Base-by-base conservation (phyloP, 2,329 filamentous ascomycete species). In the Paraphaeosphaeria minitans region DNA sequence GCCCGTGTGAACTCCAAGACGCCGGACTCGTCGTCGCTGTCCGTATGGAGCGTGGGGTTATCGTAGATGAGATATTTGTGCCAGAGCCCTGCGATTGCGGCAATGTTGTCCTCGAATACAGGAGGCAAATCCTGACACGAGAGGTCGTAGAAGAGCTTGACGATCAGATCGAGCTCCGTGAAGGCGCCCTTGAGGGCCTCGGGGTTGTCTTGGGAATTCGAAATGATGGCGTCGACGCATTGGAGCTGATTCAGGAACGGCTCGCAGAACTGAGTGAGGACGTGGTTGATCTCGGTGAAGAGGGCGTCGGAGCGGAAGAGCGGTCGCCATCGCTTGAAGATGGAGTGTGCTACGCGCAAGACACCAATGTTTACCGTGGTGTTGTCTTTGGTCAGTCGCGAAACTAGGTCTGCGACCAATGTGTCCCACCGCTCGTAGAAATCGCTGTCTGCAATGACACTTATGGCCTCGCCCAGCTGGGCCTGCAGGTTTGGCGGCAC, bases 401-500 rank as follows among this genome's bases (percentile, higher is more conserved):
- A 91, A 66, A 97, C 93, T 59, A 99, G 88, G 77, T 99, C 93
- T 81, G 91, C 87, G 54, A 96, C 93, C 60, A 99, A 84, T n/a
- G 93, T 97, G 73, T 98, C 91, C 95, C 95, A 99, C 71, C 90
- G 85, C 77, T 90, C 84, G 89, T 91, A 99, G 78, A 99, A 99
- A 77, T 99, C 95, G 66, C 93, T 98, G 79, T 98, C 94, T 60
- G 95, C 95, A 71, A 99, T 98, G 69, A 96, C 87, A 79, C 94
- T 97, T 77, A 98, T 96, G 62, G 95, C 93, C 75, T 98, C 95
- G 67, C 95, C 95, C 39, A 99, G 85, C 80, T 99, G 95, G 60
- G 92, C 88, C 80, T 98, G 96, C 65, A 99, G 90, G 60, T 87
- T 89, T 19, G 91, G 78, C 4, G 94, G 95, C 24, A 95, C 93